Conservation (phyloP, 169 alveolate species). For the Cryptosporidium canis region DNA sequence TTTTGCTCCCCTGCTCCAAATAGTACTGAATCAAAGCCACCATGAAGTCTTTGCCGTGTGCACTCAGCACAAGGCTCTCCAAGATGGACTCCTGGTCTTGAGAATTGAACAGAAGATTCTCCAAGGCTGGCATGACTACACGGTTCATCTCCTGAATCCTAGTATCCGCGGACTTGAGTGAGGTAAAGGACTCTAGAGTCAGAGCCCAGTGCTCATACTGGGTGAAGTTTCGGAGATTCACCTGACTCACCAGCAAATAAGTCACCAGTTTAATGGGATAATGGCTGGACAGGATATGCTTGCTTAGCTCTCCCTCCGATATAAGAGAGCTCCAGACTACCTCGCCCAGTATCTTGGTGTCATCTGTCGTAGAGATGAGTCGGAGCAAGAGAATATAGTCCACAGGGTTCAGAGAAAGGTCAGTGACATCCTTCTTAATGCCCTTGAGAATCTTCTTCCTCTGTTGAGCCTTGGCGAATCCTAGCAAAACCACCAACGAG, state of each 20-base stretch:
- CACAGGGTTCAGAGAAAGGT: slow-evolving; percentile 26
- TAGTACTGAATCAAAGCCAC: slow-evolving; percentile 5
- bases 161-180: not conserved
- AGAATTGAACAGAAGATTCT: slow-evolving; percentile 2
- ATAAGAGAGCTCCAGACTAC: slow-evolving; percentile 35
- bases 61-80: not conserved
- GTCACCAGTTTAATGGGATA: slow-evolving; percentile 18
- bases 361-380: slow-evolving; percentile 42
- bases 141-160: slow-evolving; percentile 48
- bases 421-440: slow-evolving; percentile 44
- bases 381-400: slow-evolving; percentile 39
- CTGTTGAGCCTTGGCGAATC: slow-evolving; percentile 69
- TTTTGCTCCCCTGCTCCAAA: not conserved
- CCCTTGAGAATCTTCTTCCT: slow-evolving; percentile 44
- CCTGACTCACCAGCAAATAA: slow-evolving; percentile 1
- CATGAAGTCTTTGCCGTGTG: slow-evolving; percentile 20
- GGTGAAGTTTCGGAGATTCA: not conserved
- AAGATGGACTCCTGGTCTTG: slow-evolving; percentile 1
- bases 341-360: slow-evolving; percentile 55
- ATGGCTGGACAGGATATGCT: not conserved
- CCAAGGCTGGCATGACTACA: slow-evolving; percentile 14
- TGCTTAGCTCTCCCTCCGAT: not conserved
- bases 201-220: slow-evolving; percentile 66
- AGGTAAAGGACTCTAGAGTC: slow-evolving; percentile 16
- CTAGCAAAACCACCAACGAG: slow-evolving; percentile 39